Base-by-base conservation (phyloP, 306 rosid genomes). In the Glycine tomentella region DNA sequence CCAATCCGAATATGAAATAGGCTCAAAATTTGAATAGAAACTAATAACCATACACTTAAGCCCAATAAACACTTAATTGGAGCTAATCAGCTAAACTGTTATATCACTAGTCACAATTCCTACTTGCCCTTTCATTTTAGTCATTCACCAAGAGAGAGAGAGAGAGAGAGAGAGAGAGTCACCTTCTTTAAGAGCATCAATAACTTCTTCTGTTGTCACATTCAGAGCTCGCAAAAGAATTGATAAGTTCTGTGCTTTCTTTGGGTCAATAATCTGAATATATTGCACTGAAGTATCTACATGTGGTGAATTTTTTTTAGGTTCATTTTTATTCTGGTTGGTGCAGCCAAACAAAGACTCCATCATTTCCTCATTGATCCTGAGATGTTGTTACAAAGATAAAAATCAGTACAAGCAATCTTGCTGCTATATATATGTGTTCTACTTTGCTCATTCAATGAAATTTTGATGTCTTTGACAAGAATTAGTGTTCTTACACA, bases 291-390 rank as follows among this genome's bases (percentile, higher is more conserved):
- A 20, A 77, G 86, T 81, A 45, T 95, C 99, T 7, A 65, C 40
- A 53, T 82, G 8, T 4, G 82, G 8, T n/a, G 83, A 56, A 3
- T 83, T 94, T 86, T 85, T 92, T 82, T 4, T 88, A 42, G 88
- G 85, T 8, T 85, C 86, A 45, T 79, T 83, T 80, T 63, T 92
- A 83, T 86, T 89, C 81, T 68, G 90, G 53, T 82, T 82, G 38
- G 67, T 3, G 63, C 79, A 91, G 59, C 99, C 98, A 83, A 95
- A 95, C 48, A 95, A 80, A 50, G 98, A 86, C 87, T 92, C 97
- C 81, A 95, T 95, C 92, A 82, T 90, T 83, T 93, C 94, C 90
- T 95, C 99, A 74, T 91, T 87, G 91, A 95, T 88, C 90, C 99
- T 95, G 91, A 83, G 51, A 76, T 75, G 34, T 82, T 74, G 17